A percentile compares a stretch with the other conserved stretches of the same genome.
phyloP scores from a whole-genome alignment of 306 rosid genomes.

The Acacia crassicarpa region DNA sequence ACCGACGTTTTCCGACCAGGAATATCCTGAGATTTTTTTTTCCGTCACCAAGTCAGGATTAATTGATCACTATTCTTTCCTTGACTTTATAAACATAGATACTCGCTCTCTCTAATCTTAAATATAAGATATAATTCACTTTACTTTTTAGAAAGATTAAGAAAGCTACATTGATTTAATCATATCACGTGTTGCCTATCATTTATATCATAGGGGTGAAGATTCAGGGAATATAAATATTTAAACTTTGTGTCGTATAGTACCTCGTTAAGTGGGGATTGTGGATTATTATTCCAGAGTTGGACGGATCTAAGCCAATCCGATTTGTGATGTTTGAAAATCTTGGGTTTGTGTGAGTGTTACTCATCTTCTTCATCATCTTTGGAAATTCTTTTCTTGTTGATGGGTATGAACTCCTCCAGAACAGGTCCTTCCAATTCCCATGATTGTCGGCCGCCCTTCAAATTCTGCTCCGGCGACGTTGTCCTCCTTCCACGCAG shows the following conservation, averaged over 20 bases:
- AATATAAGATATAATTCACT: no score
- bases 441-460: constrained; percentile 58
- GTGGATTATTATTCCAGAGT: constrained; percentile 66
- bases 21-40: constrained; percentile 43
- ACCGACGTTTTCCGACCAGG: constrained; percentile 49
- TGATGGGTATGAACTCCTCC: constrained; percentile 82
- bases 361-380: constrained; percentile 33
- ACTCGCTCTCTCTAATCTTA: no score
- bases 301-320: constrained; percentile 98
- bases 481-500: constrained; percentile 50
- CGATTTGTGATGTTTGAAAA: constrained; percentile 37
- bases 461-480: constrained; percentile 47
- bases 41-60: neutral
- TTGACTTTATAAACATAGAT: no score
- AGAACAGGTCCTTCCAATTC: constrained; percentile 51
- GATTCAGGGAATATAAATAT: no score
- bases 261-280: constrained; percentile 64
- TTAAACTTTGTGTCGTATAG: neutral
- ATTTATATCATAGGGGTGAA: no score
- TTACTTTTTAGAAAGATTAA: no score
- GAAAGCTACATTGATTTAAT: no score
- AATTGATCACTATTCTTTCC: neutral
- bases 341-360: constrained; percentile 34
- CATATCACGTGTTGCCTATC: no score
- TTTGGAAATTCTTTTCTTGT: constrained; percentile 42